phyloP scores from a whole-genome alignment of 2,329 filamentous ascomycete genomes.

The Stachybotrys elegans region DNA sequence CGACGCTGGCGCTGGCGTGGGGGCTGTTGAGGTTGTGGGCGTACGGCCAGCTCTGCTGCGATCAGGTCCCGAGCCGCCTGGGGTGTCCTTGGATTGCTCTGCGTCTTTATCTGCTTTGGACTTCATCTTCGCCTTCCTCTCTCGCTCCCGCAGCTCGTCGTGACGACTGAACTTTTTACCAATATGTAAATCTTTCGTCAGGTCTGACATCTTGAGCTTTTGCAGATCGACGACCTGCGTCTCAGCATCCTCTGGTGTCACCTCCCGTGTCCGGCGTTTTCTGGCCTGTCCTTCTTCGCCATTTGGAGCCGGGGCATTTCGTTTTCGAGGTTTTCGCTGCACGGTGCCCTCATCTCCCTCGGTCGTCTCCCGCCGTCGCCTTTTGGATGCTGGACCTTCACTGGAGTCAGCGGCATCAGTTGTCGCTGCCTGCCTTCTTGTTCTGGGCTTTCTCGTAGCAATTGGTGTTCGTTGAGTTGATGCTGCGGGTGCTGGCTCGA shows the following conservation, averaged over 20 bases:
- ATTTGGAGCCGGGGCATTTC: conserved; percentile 18
- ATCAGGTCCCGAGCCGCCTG: conserved; percentile 7
- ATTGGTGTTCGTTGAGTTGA: too few relatives aligned
- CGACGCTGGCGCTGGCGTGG: conserved; percentile 22
- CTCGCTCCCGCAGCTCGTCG: conserved; percentile 64
- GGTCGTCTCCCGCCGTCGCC: conserved; percentile 26
- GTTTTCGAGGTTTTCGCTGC: conserved; percentile 19
- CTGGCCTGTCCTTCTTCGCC: conserved; percentile 18
- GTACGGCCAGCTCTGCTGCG: conserved; percentile 5
- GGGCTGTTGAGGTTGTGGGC: conserved; percentile 15
- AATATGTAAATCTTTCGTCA: conserved; percentile 64
- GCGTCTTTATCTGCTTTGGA: conserved; percentile 21
- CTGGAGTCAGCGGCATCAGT: conserved; percentile 10
- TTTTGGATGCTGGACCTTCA: conserved; percentile 21
- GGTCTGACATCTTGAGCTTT: conserved; percentile 65
- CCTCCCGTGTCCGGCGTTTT: conserved; percentile 35
- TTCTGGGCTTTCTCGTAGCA: conserved; percentile 11
- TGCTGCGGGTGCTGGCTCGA: conserved; percentile 6
- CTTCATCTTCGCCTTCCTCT: conserved; percentile 40
- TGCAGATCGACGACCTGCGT: conserved; percentile 58
- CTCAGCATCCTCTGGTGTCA: conserved; percentile 61
- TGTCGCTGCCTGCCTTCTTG: conserved; percentile 11
- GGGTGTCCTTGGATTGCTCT: conserved; percentile 14
- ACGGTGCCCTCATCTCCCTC: conserved; percentile 13
- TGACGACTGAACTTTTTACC: conserved; percentile 74